Evolutionary conservation across 2,329 filamentous ascomycete species (phyloP), one percentile per base, ranked within the genome.

Genomic region (Dryadomyces quercivorus): DNA sequence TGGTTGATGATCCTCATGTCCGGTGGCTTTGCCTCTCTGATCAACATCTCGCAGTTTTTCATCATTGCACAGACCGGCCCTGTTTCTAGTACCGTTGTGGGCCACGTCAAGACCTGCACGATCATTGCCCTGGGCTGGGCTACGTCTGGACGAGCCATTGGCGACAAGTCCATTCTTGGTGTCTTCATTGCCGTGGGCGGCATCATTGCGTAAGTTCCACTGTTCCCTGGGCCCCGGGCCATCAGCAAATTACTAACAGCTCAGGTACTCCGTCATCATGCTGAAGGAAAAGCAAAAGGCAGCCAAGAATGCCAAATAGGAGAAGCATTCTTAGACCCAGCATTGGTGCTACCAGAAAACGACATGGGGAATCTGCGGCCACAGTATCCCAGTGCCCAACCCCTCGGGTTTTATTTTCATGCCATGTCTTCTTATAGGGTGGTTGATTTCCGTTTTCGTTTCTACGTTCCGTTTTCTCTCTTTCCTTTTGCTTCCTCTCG

Each of bases 51-150:
- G 13, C 78, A 78, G 63, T 81, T 81, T 59, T 83, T 81, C 64
- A 81, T 83, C 57, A 75, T 82, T 46, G 79, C 77, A 2, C 75
- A 80, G 63, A 78, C 77, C 0, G 81, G 81, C 0, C 77, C 81
- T 0, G 80, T 85, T 4, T 80, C 80, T 8, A 83, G 80, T 60
- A 84, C 81, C 0, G 80, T 85, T 1, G 80, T 85, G 16, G 82
- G 81, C 0, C 81, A 85, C 61, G 69, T 82, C 40, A 85, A 85
- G 67, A 85, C 81, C 0, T 83, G 80, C 61, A 76, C 76, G 5
- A 84, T 85, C 59, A 80, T 84, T n/a, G 74, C 75, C 18, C 66
- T 85, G 5, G 81, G 81, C 34, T 85, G 81, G 81, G 69, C 72
- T 55, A 72, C 69, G 0, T 80, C 75, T 12, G 76, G 78, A 9